Evolutionary conservation across 148 eudicot genomes (phyloP).

Genomic region (Chenopodium suecicum): DNA sequence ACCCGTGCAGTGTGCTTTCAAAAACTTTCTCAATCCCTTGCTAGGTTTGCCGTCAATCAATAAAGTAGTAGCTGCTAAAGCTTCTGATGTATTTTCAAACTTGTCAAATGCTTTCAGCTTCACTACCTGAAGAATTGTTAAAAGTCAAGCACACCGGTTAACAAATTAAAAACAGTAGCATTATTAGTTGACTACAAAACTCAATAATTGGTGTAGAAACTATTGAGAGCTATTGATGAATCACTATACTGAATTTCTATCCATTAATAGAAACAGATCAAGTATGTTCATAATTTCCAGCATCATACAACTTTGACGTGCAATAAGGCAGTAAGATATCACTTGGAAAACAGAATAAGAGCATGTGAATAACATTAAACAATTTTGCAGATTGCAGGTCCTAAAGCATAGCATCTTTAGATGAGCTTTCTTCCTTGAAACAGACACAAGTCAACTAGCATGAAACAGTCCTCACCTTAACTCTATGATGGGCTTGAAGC

Average conservation of each 20-base stretch:
- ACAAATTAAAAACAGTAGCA: not conserved
- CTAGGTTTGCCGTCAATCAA: conserved; percentile 87
- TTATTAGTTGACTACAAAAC: not conserved
- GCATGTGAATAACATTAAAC: too few species aligned
- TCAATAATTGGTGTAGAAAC: not conserved
- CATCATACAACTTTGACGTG: not conserved
- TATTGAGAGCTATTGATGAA: not conserved
- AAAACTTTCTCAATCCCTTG: conserved; percentile 81
- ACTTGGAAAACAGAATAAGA: too few species aligned
- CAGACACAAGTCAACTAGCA: too few species aligned
- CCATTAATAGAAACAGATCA: not conserved
- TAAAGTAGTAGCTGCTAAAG: conserved; percentile 68
- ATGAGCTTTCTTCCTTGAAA: too few species aligned
- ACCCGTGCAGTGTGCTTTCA: conserved; percentile 79
- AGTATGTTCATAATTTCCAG: not conserved
- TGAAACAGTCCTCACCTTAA: too few species aligned
- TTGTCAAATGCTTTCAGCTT: conserved; percentile 92
- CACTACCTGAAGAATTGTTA: conserved; percentile 49
- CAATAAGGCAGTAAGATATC: not conserved
- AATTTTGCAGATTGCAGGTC: too few species aligned
- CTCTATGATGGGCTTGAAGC: too few species aligned
- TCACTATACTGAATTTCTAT: not conserved
- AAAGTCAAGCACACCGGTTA: not conserved
- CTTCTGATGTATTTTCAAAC: conserved; percentile 93
- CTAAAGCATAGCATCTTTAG: too few species aligned